A percentile compares a stretch with the other conserved stretches of the same genome.
These are phyloP conservation scores for Ophiostoma sp. DNA, from an alignment of 2,329 filamentous ascomycete genomes.

Conservation along the genomic window DNA sequence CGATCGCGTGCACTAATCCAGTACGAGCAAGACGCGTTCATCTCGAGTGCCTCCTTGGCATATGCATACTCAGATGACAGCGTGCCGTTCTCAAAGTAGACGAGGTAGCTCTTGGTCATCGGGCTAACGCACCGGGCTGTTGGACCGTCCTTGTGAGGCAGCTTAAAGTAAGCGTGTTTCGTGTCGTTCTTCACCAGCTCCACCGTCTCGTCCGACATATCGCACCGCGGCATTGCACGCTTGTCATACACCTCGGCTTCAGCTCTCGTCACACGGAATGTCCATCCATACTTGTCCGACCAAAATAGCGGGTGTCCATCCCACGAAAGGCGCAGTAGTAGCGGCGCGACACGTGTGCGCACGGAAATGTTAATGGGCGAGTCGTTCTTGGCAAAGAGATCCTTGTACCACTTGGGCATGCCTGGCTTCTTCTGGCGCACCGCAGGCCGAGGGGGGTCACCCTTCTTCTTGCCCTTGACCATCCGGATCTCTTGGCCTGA, in stretches of 20 bases:
- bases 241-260: constrained; percentile 60
- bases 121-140: constrained; percentile 78
- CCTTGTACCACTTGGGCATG: constrained; percentile 95
- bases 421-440: constrained; percentile 88
- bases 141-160: constrained; percentile 94
- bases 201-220: constrained; percentile 71
- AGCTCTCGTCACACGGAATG: constrained; percentile 66
- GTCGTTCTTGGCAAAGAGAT: constrained; percentile 67
- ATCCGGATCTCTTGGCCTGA: constrained; percentile 85
- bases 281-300: constrained; percentile 92
- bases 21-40: constrained; percentile 98
- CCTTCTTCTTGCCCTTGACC: constrained; percentile 86
- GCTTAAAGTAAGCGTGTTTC: constrained; percentile 72
- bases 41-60: constrained; percentile 90
- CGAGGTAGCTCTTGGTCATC: constrained; percentile 82
- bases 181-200: constrained; percentile 60
- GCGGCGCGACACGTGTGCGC: constrained; percentile 77
- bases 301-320: constrained; percentile 84
- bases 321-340: constrained; percentile 81
- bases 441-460: constrained; percentile 68
- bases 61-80: constrained; percentile 83
- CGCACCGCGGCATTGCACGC: constrained; percentile 67
- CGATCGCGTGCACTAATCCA: constrained; percentile 95
- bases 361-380: constrained; percentile 73
- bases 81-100: constrained; percentile 85